Base-by-base conservation (phyloP, 495 filamentous ascomycete species). In the Eremomyces bilateralis region DNA sequence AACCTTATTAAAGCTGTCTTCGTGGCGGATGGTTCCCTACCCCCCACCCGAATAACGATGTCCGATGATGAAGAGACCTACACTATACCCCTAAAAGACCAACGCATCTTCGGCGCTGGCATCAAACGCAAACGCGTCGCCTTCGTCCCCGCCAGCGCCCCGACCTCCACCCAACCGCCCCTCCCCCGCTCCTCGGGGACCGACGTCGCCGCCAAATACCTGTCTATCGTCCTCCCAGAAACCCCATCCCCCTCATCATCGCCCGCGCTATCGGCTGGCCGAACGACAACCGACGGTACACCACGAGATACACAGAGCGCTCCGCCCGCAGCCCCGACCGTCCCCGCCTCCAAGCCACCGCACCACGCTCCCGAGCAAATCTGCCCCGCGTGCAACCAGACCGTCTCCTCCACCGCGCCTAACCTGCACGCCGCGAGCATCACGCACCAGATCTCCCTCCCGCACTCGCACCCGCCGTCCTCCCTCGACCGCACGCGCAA, bases 391-490 rank as follows among this genome's bases (percentile, higher is more conserved):
- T 80, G 72, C 56, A 61, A 60, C 19, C 59, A 71, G 5, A 67
- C 69, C 1, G 42, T 78, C 6, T 29, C 6, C 30, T 11, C 27
- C 21, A 24, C 43, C 17, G 34, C 45, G 8, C 46, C 38, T 17
- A 39, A 40, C 18, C 57, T 61, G 1, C 83, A 92, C 50, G 67
- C 76, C 52, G 63, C 66, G 4, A 76, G 74, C 10, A 61, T 90
- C 38, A 74, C 76, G 0, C 83, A 94, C 45, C 83, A 92, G 59
- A 58, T 80, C 29, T 79, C 71, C 42, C 63, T 92, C 1, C 45
- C 63, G 12, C 80, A 92, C 46, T 83, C 80, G 0, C 69, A 83
- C 44, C 80, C 83, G 0, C 85, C 85, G 1, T 91, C 82, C 0
- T 65, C 76, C 36, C 55, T 92, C 1, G 76, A 91, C 51, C 73